Evolutionary conservation across 2,329 filamentous ascomycete genomes (phyloP).

Genomic region (Tolypocladium amazonense): DNA sequence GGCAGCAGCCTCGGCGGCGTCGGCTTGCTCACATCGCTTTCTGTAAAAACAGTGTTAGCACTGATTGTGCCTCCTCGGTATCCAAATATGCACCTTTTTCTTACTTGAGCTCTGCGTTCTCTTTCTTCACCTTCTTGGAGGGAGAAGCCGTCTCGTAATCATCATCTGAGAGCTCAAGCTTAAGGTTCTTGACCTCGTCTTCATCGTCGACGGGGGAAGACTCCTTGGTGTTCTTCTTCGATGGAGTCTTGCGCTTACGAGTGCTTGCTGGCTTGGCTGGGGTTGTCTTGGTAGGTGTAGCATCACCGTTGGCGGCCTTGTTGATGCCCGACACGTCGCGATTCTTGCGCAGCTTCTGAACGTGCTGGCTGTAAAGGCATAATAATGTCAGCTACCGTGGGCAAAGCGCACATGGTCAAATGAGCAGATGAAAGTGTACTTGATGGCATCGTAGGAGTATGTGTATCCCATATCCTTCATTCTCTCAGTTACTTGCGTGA

Average conservation of each 20-base stretch:
- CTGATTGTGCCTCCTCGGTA: background rate
- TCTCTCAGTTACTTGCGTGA: slow-evolving; percentile 18
- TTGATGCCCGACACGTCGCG: slow-evolving; percentile 17
- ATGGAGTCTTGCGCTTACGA: slow-evolving; percentile 17
- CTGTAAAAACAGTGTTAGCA: background rate
- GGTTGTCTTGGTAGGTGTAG: slow-evolving; percentile 6
- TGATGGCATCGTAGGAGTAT: slow-evolving; percentile 28
- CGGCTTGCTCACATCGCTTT: background rate
- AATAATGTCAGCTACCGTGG: slow-evolving; percentile 6
- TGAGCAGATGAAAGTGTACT: slow-evolving; percentile 19
- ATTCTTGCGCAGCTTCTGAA: slow-evolving; percentile 31
- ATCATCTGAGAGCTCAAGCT: slow-evolving; percentile 11
- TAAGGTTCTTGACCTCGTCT: slow-evolving; percentile 12
- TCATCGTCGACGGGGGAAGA: slow-evolving; percentile 11
- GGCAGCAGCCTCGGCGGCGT: background rate
- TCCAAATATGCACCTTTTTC: background rate
- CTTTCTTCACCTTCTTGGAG: slow-evolving; percentile 13
- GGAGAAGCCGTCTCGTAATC: background rate
- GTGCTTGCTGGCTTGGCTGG: slow-evolving; percentile 1
- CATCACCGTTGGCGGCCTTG: slow-evolving; percentile 6
- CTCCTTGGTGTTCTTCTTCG: slow-evolving; percentile 13
- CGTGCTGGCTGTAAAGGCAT: slow-evolving; percentile 28
- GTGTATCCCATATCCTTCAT: slow-evolving; percentile 24
- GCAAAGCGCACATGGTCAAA: background rate
- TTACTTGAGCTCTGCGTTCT: background rate